A percentile compares a stretch with the other conserved stretches of the same genome.
Conservation (phyloP, 257 asterid species). For the Cinchona pubescens region DNA sequence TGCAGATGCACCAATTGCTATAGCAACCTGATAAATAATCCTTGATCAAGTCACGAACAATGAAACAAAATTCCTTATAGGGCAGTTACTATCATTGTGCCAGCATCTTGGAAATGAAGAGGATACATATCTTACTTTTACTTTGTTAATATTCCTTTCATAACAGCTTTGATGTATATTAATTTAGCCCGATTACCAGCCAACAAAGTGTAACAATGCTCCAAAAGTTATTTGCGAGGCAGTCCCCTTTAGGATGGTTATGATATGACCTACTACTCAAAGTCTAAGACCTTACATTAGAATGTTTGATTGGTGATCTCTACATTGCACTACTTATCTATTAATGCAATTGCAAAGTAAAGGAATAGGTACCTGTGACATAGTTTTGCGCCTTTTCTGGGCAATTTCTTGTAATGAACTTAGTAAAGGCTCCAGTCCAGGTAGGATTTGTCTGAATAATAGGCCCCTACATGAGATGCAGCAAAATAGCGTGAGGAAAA, state of each 20-base stretch:
- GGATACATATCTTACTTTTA: not conserved
- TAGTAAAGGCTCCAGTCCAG: slow-evolving; percentile 77
- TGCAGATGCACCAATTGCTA: slow-evolving; percentile 92
- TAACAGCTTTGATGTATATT: not conserved
- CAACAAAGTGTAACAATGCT: not conserved
- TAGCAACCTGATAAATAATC: slow-evolving; percentile 55
- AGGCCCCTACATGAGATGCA: slow-evolving; percentile 50
- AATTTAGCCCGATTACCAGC: not conserved
- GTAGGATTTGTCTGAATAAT: slow-evolving; percentile 76
- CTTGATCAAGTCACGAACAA: not conserved
- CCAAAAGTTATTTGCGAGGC: not conserved
- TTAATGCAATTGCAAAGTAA: not conserved
- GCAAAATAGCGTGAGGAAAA: not conserved
- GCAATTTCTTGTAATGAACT: slow-evolving; percentile 59
- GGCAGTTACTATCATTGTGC: not conserved
- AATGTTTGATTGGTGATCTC: not conserved
- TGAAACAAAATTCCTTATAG: not conserved
- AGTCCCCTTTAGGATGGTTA: not conserved
- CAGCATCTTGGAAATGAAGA: not conserved
- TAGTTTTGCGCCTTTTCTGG: slow-evolving; percentile 54
- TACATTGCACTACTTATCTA: not conserved
- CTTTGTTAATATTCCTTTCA: not conserved
- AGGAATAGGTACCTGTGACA: slow-evolving; percentile 63
- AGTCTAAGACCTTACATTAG: not conserved
- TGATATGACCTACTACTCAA: not conserved